Evolutionary conservation across 2,329 filamentous ascomycete genomes (phyloP), one percentile per base, ranked within the genome.

Genomic region (Balansia obtecta): DNA sequence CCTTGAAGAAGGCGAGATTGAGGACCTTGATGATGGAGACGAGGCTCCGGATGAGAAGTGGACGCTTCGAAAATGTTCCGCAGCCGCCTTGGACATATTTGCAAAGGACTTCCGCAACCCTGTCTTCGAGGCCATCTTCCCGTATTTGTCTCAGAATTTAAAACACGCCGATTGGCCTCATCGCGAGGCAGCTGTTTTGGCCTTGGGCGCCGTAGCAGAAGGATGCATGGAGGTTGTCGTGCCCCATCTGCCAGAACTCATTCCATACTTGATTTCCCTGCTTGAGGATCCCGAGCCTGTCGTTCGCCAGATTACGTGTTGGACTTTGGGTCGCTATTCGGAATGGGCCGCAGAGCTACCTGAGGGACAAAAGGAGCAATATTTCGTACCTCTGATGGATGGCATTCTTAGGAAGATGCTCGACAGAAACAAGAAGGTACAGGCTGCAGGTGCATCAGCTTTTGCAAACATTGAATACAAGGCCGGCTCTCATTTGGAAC

Each of bases 381-480:
- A 81, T 67, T 98, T 98, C 60, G 85, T 93, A 60, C 91, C 91
- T 0, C 86, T 97, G 77, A 95, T 98, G 89, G 91, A 95, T 55
- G 93, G 91, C 6, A 90, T 98, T 46, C 72, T 98, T 51, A 83
- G 82, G 53, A 87, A 90, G 63, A 98, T 98, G 93, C 75, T 98
- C 45, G 93, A 98, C 68, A 83, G 80, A 64, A 97, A 97, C 75
- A 98, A 98, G 73, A 89, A 91, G 65, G 93, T 98, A 1, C 93
- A 98, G 65, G 91, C 97, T 67, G 91, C 93, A 15, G 93, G 86
- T 27, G 91, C 91, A 1, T 97, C 91, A 3, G 91, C 91, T 9
- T 97, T 98, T 69, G 91, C 93, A 4, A 94, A 91, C 61, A 76
- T 98, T 9, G 93, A 97, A 66, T 93, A 97, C 65, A 94, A 94